These are phyloP conservation scores for Pleurotus pulmonarius DNA, from an alignment of 768 basidiomycete species.

Conservation along the genomic window DNA sequence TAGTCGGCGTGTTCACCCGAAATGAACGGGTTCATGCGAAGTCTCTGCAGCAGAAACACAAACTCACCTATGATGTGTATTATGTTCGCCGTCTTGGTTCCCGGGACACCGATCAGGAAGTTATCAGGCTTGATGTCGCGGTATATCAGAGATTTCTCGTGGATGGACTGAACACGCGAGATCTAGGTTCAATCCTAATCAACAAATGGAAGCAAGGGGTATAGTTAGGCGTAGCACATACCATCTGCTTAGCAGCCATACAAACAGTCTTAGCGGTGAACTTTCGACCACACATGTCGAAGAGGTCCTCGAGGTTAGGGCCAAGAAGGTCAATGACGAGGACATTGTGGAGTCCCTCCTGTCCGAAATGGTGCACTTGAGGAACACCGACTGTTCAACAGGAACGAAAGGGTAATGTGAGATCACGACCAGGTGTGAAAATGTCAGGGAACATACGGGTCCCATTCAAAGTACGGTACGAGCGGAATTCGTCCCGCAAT, in stretches of 20 bases:
- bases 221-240: conserved; percentile 30
- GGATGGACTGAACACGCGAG: conserved; percentile 93
- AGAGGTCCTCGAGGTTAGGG: conserved; percentile 96
- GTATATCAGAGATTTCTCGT: conserved; percentile 98
- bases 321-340: conserved; percentile 93
- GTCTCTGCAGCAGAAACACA: too few species aligned
- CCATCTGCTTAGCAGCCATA: conserved; percentile 99
- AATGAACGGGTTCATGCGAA: too few species aligned
- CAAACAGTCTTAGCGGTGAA: conserved; percentile 98
- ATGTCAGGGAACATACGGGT: conserved; percentile 56
- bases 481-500: conserved; percentile 94
- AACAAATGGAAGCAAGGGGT: background rate
- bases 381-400: conserved; percentile 79
- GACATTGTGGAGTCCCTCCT: conserved; percentile 97
- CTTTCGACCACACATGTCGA: conserved; percentile 98
- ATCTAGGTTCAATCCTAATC: conserved; percentile 48
- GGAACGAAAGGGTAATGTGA: conserved; percentile 11
- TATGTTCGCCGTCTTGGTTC: conserved; percentile 84
- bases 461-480: conserved; percentile 91
- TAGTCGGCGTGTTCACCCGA: background rate
- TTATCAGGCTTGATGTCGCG: conserved; percentile 99
- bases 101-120: conserved; percentile 93
- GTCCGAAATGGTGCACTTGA: conserved; percentile 98
- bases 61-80: conserved; percentile 82
- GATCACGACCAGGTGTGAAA: conserved; percentile 11